Evolutionary conservation across 2,329 filamentous ascomycete species (phyloP), one percentile per base, ranked within the genome.

Genomic region (Colletotrichum tabaci): DNA sequence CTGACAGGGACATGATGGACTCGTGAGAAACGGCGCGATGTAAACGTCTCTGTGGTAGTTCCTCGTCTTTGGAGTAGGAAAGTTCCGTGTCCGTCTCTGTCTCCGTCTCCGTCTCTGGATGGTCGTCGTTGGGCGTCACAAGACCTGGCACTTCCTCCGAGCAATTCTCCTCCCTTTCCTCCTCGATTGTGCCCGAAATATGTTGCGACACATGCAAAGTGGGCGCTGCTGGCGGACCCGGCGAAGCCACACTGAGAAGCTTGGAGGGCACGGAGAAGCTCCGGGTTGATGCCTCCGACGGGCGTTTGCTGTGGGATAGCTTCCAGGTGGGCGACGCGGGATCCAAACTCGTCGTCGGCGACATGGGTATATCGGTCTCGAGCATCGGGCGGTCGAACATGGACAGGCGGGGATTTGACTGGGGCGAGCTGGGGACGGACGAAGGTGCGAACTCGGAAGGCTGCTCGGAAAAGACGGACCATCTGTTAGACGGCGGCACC

Each of bases 1-100:
- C 95, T 0, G 92, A 90, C 2, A 98, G 88, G 0, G 95, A 98
- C 75, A 98, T 89, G 73, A 98, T 91, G 21, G 94, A 97, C 79
- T 98, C 95, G 76, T 97, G 94, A 1, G 95, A 98, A 2, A 90
- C 79, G 3, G 90, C 87, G 42, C 92, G 91, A 50, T 90, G 92
- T 4, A 95, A 81, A 2, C 82, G 80, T 64, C 82, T 84, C 67
- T 80, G 81, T 75, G 83, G 82, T 75, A 77, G 80, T 74, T 74
- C 80, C 64, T 81, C 82, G 56, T 80, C 80, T 74, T 77, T 77
- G 62, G 75, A 81, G 52, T 71, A 75, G 52, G 79, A 77, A 4
- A 77, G 78, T 13, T 78, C 77, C 21, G 78, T 77, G 0, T 78
- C 77, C 26, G 78, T 78, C 0, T 78, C 77, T 10, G 78, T 79